Conservation (phyloP, 352 stramenopile genomes). For the Albugo laibachii region DNA sequence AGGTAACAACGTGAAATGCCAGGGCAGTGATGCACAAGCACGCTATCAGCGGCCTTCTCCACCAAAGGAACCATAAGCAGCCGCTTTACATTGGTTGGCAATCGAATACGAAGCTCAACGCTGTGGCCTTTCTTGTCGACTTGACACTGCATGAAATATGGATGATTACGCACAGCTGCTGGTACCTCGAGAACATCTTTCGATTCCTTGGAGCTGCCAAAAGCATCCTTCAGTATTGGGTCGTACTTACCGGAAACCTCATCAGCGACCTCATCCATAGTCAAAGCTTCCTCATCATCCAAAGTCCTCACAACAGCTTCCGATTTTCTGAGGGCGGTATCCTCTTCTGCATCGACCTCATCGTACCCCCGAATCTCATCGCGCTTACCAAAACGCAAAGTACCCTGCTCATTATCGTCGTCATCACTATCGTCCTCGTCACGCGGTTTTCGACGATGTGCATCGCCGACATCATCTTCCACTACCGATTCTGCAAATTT, state of each 20-base stretch:
- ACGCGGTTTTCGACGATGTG: slow-evolving; percentile 20
- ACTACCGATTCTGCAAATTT: slow-evolving; percentile 28
- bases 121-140: slow-evolving; percentile 61
- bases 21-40: slow-evolving; percentile 73
- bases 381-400: slow-evolving; percentile 56
- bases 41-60: slow-evolving; percentile 65
- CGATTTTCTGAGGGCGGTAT: slow-evolving; percentile 4
- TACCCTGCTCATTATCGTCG: slow-evolving; percentile 74
- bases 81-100: slow-evolving; percentile 77
- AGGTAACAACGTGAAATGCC: slow-evolving; percentile 79
- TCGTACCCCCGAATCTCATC: slow-evolving; percentile 75
- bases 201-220: slow-evolving; percentile 7
- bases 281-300: slow-evolving; percentile 27
- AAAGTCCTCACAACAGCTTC: slow-evolving; percentile 16
- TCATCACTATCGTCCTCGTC: slow-evolving; percentile 68
- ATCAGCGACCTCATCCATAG: slow-evolving; percentile 4
- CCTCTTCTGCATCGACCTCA: slow-evolving; percentile 89
- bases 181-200: slow-evolving; percentile 44
- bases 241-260: neutral
- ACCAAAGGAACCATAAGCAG: slow-evolving; percentile 80
- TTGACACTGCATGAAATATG: slow-evolving; percentile 70
- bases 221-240: slow-evolving; percentile 18
- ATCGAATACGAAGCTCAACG: slow-evolving; percentile 70
- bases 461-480: slow-evolving; percentile 14
- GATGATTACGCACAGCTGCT: slow-evolving; percentile 63